Evolutionary conservation across 306 rosid species (phyloP), one percentile per base, ranked within the genome.

Genomic region (Cucurbita argyrosperma): DNA sequence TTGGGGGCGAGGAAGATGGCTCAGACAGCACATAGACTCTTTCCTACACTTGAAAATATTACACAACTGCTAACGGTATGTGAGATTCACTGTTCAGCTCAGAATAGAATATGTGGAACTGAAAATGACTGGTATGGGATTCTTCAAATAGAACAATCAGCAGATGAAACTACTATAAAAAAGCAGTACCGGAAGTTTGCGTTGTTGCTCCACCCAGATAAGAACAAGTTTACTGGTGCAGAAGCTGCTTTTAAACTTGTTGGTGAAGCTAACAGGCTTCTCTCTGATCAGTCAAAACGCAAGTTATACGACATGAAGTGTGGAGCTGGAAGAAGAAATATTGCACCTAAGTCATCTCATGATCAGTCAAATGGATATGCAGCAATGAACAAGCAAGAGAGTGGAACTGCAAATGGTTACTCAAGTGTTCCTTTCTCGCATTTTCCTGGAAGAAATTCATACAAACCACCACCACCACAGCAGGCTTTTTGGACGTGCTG

Each of bases 161-260:
- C 83, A 15, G 91, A 89, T 69, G 94, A 83, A 47, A 81, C 71
- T 76, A 76, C 84, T 53, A 86, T 93, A 50, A 89, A 79, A 82
- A 93, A 85, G 75, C 97, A 93, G 64, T 93, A 86, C 82, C 89
- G 86, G 73, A 93, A 87, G 86, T 85, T 93, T 10, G 97, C 97
- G 12, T 70, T 93, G 72, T 86, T 86, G 63, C 97, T 93, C 69
- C 98, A 90, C 81, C 98, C 97, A 43, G 98, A 93, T 82, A 93
- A 93, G 84, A 93, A 90, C 80, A 89, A 87, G 75, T 86, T 84
- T 76, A 75, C 87, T 53, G 96, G 98, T 83, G 96, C 98, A 1
- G 98, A 93, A 77, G 89, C 97, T 78, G 98, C 98, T 78, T 93
- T 93, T 82, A 93, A 93, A 81, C 78, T 89, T 75, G 80, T 90